Base-by-base conservation (phyloP, 1,284 basidiomycete species). In the Austroboletus novae-zelandiae region DNA sequence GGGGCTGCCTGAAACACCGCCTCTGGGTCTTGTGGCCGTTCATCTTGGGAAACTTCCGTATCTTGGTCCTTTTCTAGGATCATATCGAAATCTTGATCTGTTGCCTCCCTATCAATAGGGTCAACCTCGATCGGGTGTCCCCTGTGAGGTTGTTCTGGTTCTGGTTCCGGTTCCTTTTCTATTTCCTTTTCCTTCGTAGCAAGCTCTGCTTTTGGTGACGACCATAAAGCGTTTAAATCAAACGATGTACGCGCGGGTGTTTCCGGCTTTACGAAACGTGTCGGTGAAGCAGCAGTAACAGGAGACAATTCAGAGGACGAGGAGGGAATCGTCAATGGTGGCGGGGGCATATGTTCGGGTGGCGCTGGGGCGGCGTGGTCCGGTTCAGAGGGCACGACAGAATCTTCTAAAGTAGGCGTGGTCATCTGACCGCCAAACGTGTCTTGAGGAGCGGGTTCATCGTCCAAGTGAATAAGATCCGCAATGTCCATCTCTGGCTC, bases 21-120 rank as follows among this genome's bases (percentile, higher is more conserved):
- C 55, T 76, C 68, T 44, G 67, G 65, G 39, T 66, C 65, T 35
- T 51, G 64, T 37, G 57, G 60, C 31, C 43, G 63, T 35, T 47
- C 47, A 2, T 40, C 52, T 45, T 43, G 62, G 27, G 13, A 36
- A 43, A 53, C 45, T 10, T 64, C 65, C n/a, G 72, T 31, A 2
- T 74, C 71, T 11, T 76, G 69, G 18, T 77, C 77, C 56, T 78
- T 80, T 54, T 86, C 80, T 41, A 91, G 66, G 61, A 91, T 86
- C 83, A 90, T 89, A 57, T 91, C 89, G 60, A 91, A 90, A 64
- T 89, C 89, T 52, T 81, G 77, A 66, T 90, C 86, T 43, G 84
- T 80, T 6, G 83, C 77, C 51, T 75, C 79, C 36, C 67, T 66
- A 15, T 68, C 66, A n/a, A 61, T 56, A 32, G 71, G 47, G 6